Percentiles rank a stretch among this genome's conserved stretches.
Evolutionary conservation across 2,329 filamentous ascomycete genomes (phyloP).

Genomic region (Podosphaera fusca): DNA sequence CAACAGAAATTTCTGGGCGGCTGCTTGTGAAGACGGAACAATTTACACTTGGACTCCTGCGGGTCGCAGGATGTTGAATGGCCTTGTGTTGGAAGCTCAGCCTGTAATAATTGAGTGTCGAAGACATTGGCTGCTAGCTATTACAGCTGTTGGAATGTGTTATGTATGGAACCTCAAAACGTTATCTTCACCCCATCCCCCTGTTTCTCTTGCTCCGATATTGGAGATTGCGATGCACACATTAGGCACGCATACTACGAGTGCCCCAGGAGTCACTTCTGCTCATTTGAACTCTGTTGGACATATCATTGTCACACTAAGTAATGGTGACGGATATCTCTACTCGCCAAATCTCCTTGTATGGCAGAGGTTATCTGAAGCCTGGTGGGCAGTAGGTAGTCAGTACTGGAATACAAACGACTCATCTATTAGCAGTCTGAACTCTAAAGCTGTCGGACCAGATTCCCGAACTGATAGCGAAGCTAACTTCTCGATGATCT

Average conservation of each 20-base stretch:
- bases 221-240: conserved; percentile 68
- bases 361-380: conserved; percentile 89
- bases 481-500: conserved; percentile 36
- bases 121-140: conserved; percentile 70
- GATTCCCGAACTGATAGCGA: conserved; percentile 24
- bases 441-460: conserved; percentile 44
- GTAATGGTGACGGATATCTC: conserved; percentile 81
- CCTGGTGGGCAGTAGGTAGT: conserved; percentile 94
- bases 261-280: conserved; percentile 67
- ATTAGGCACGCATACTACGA: conserved; percentile 51
- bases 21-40: conserved; percentile 78
- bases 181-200: conserved; percentile 66
- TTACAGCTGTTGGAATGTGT: conserved; percentile 70
- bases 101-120: conserved; percentile 84
- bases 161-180: conserved; percentile 85
- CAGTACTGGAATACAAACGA: conserved; percentile 99
- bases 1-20: conserved; percentile 77
- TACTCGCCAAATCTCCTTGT: conserved; percentile 70
- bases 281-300: conserved; percentile 78
- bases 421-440: conserved; percentile 60
- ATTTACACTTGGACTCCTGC: conserved; percentile 83
- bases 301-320: conserved; percentile 68
- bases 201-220: conserved; percentile 69
- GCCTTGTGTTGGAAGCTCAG: conserved; percentile 72
- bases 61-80: conserved; percentile 63